Evolutionary conservation across 1,139 yeast genomes (phyloP).

Genomic region (Saccharomycopsis hybrid): DNA sequence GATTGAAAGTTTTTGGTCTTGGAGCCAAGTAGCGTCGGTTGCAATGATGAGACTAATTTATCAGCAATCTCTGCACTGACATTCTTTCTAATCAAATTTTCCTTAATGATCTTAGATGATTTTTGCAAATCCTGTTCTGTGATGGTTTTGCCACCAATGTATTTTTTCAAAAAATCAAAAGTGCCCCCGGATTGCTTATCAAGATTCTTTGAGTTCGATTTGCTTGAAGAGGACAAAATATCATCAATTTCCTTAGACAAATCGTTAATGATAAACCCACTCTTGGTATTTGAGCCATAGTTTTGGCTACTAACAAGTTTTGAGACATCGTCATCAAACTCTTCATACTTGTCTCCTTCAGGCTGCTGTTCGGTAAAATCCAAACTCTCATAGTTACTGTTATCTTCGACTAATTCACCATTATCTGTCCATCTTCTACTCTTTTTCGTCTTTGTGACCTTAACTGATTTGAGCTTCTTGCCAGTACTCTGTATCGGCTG

Average conservation of each 20-base stretch:
- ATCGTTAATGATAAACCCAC: constrained; percentile 40
- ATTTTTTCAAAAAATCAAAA: constrained; percentile 20
- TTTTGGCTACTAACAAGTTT: constrained; percentile 21
- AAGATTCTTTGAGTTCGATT: constrained; percentile 1
- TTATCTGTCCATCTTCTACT: constrained; percentile 39
- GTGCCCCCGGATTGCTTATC: neutral
- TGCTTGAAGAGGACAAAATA: constrained; percentile 34
- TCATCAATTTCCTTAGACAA: constrained; percentile 39
- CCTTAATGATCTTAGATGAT: constrained; percentile 45
- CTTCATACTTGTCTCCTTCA: constrained; percentile 21
- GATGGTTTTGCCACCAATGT: constrained; percentile 27
- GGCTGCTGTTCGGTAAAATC: constrained; percentile 40
- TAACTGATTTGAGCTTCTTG: constrained; percentile 5
- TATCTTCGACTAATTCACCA: constrained; percentile 42
- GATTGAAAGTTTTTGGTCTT: constrained; percentile 63
- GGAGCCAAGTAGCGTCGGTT: constrained; percentile 39
- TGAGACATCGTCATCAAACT: constrained; percentile 23
- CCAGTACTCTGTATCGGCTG: neutral
- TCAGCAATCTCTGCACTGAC: constrained; percentile 44
- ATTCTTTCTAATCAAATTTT: constrained; percentile 36
- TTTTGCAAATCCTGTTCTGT: constrained; percentile 50
- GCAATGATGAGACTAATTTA: constrained; percentile 16
- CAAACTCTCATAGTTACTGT: constrained; percentile 30
- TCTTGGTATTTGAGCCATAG: constrained; percentile 35
- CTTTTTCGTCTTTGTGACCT: constrained; percentile 26